A percentile compares a stretch with the other conserved stretches of the same genome.
These are phyloP conservation scores for Cicer judaicum DNA, from an alignment of 306 rosid species.

Conservation along the genomic window DNA sequence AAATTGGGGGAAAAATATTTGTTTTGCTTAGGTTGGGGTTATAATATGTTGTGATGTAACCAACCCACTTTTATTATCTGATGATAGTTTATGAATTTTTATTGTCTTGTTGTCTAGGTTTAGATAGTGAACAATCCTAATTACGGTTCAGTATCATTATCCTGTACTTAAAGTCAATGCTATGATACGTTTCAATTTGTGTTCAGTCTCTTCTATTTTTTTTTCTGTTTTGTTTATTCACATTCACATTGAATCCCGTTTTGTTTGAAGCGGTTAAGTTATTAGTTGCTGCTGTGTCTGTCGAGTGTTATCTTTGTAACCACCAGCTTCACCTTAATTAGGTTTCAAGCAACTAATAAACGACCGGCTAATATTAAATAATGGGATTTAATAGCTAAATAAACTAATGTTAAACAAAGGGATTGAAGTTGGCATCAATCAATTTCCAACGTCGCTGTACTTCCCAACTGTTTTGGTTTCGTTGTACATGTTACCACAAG, in stretches of 20 bases:
- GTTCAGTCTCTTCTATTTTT: neutral
- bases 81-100: conserved; percentile 44
- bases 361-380: too few relatives aligned
- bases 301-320: neutral
- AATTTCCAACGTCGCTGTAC: too few relatives aligned
- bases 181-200: conserved; percentile 34
- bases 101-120: conserved; percentile 21
- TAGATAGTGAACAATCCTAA: conserved; percentile 40
- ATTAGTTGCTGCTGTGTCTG: too few relatives aligned
- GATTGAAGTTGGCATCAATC: too few relatives aligned
- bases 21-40: conserved; percentile 44
- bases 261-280: neutral
- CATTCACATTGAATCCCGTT: neutral
- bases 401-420: too few relatives aligned
- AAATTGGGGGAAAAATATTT: conserved; percentile 24
- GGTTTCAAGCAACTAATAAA: neutral
- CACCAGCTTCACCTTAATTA: neutral
- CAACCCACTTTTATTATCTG: conserved; percentile 33
- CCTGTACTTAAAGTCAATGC: conserved; percentile 44
- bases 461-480: too few relatives aligned
- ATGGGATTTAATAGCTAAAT: too few relatives aligned
- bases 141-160: conserved; percentile 33
- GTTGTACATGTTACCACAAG: too few relatives aligned
- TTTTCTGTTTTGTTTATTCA: neutral
- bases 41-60: conserved; percentile 38